phyloP scores from a whole-genome alignment of 805 yeast species.

The Cyberlindnera mississippiensis region DNA sequence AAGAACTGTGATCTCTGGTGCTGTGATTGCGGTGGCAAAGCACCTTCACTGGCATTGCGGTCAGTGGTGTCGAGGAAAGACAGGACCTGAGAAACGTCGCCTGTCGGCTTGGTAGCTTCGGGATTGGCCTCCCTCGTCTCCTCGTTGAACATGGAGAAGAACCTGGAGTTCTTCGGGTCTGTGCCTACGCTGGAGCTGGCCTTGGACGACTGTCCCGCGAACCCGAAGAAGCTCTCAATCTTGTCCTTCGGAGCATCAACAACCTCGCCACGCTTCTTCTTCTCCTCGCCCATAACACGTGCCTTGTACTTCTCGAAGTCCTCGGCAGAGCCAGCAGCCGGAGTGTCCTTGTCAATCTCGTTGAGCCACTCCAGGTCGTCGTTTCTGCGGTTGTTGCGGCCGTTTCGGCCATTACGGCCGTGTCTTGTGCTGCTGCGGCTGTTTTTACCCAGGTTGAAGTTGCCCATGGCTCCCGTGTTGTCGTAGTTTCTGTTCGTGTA shows the following conservation, averaged over 20 bases:
- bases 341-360: constrained; percentile 21
- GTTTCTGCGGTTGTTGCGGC: constrained; percentile 11
- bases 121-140: constrained; percentile 1
- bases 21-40: constrained; percentile 4
- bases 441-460: constrained; percentile 23
- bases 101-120: constrained; percentile 3
- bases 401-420: constrained; percentile 12
- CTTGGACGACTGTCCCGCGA: constrained; percentile 12
- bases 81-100: constrained; percentile 24
- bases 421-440: constrained; percentile 10
- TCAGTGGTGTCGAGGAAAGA: constrained; percentile 25
- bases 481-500: constrained; percentile 12
- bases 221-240: constrained; percentile 26
- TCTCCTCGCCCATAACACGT: constrained; percentile 34
- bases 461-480: constrained; percentile 29
- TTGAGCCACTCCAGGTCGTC: constrained; percentile 23
- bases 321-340: constrained; percentile 23
- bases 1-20: constrained; percentile 17
- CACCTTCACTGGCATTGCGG: constrained; percentile 6
- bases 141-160: constrained; percentile 26
- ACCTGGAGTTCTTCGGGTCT: constrained; percentile 26
- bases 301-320: constrained; percentile 41
- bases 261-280: constrained; percentile 31
- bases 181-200: constrained; percentile 9
- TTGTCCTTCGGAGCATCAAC: constrained; percentile 12